Percentiles rank a stretch among this genome's conserved stretches.
Evolutionary conservation across 352 stramenopile genomes (phyloP).

Genomic region (Phytophthora cactorum): DNA sequence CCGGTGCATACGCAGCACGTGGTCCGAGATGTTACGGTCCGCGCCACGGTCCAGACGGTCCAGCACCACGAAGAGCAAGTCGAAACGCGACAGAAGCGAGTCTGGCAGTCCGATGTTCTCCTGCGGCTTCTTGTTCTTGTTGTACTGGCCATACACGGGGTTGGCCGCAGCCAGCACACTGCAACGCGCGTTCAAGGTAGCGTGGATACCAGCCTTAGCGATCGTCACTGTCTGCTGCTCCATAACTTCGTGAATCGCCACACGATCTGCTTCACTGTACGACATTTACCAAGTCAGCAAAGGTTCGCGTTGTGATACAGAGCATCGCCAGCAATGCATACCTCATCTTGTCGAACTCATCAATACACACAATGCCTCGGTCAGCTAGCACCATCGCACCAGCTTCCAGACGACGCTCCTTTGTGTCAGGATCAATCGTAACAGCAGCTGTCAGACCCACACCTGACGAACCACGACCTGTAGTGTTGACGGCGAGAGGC

Average conservation of each 20-base stretch:
- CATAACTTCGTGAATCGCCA: conserved; percentile 99
- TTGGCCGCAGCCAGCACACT: conserved; percentile 99
- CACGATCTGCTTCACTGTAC: conserved; percentile 93
- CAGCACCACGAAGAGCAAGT: conserved; percentile 99
- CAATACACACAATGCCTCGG: conserved; percentile 98
- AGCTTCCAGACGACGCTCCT: conserved; percentile 95
- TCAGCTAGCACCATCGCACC: conserved; percentile 99
- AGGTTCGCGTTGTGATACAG: not conserved
- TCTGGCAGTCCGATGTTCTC: conserved; percentile 99
- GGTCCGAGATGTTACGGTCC: conserved; percentile 96
- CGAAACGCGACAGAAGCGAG: conserved; percentile 99
- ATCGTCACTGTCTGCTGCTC: conserved; percentile 99
- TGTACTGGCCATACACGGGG: conserved; percentile 99
- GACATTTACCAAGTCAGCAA: conserved; percentile 22
- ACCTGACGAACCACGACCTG: conserved; percentile 79
- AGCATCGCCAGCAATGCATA: conserved; percentile 20
- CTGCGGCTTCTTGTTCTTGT: conserved; percentile 97
- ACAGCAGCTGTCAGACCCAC: conserved; percentile 98
- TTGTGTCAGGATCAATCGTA: conserved; percentile 96
- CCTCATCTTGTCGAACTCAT: conserved; percentile 99
- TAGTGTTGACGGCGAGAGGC: conserved; percentile 93
- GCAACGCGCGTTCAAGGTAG: conserved; percentile 98
- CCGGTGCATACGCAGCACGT: conserved; percentile 97
- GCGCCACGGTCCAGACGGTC: conserved; percentile 96
- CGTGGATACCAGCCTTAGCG: conserved; percentile 99